Evolutionary conservation across 176 grass and related monocot species (phyloP).

Genomic region (Avena insularis): DNA sequence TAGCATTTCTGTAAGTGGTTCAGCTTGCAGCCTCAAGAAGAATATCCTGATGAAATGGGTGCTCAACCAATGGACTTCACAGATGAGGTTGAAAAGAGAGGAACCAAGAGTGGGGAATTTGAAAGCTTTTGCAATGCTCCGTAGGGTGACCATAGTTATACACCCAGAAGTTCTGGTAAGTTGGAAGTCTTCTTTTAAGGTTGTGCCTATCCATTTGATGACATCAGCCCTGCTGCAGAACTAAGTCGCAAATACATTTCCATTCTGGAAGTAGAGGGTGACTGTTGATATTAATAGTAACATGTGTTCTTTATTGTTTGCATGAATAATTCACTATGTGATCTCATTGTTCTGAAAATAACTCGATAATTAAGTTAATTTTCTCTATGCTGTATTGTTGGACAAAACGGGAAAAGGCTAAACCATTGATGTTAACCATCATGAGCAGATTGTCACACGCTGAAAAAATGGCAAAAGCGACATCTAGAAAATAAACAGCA

Average conservation of each 20-base stretch:
- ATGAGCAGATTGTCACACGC: background rate
- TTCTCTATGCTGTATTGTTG: background rate
- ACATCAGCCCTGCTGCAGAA: constrained; percentile 38
- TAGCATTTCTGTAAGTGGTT: constrained; percentile 35
- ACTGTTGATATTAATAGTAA: constrained; percentile 28
- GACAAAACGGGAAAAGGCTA: no score
- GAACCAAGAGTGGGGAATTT: constrained; percentile 43
- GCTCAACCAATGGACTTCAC: constrained; percentile 42
- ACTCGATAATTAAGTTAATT: background rate
- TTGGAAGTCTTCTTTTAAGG: constrained; percentile 14
- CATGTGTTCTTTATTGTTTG: background rate
- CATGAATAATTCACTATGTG: constrained; percentile 9
- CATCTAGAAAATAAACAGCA: background rate
- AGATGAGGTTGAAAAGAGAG: constrained; percentile 66
- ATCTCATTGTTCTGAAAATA: constrained; percentile 25
- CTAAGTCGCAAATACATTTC: constrained; percentile 54
- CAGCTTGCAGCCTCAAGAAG: constrained; percentile 56
- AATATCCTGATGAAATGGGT: constrained; percentile 50
- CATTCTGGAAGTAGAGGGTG: constrained; percentile 56
- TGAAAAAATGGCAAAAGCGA: background rate
- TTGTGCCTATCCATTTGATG: constrained; percentile 32
- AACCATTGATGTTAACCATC: constrained; percentile 4
- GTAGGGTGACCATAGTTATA: constrained; percentile 57
- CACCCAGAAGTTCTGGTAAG: constrained; percentile 76
- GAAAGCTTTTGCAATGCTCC: constrained; percentile 46